A percentile compares a stretch with the other conserved stretches of the same genome.
Conservation (phyloP, 371 early-diverging fungal species). For the Mucor indicus region DNA sequence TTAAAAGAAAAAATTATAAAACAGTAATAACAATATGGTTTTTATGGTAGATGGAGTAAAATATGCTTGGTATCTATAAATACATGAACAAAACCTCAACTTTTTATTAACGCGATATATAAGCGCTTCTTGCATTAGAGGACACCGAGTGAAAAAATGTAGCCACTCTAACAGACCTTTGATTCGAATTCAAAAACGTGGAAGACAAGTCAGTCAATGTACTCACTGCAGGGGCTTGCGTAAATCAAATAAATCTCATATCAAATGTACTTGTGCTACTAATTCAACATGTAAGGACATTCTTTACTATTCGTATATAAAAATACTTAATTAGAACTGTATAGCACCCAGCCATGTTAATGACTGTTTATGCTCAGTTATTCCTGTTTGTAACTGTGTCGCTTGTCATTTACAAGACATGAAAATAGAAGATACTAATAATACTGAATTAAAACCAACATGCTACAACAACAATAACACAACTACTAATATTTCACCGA, state of each 20-base stretch:
- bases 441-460: not conserved
- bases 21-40: slow-evolving; percentile 10
- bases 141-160: slow-evolving; percentile 35
- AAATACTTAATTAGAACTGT: not conserved
- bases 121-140: slow-evolving; percentile 32
- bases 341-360: slow-evolving; percentile 31
- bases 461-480: not conserved
- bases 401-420: slow-evolving; percentile 24
- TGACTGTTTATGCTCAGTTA: slow-evolving; percentile 31
- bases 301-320: not conserved
- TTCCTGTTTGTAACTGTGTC: slow-evolving; percentile 27
- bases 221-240: slow-evolving; percentile 32
- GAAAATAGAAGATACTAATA: not conserved
- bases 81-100: not conserved
- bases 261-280: slow-evolving; percentile 38
- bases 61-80: slow-evolving; percentile 25
- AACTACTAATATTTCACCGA: not conserved
- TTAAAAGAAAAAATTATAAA: not conserved
- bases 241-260: slow-evolving; percentile 24
- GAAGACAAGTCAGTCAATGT: slow-evolving; percentile 35
- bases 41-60: slow-evolving; percentile 21
- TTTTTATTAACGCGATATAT: not conserved
- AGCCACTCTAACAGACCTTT: slow-evolving; percentile 25
- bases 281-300: not conserved
- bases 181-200: slow-evolving; percentile 23